These are phyloP conservation scores for Ophiocordyceps polyrhachis-furcata DNA, from an alignment of 2,329 filamentous ascomycete genomes.

Conservation along the genomic window DNA sequence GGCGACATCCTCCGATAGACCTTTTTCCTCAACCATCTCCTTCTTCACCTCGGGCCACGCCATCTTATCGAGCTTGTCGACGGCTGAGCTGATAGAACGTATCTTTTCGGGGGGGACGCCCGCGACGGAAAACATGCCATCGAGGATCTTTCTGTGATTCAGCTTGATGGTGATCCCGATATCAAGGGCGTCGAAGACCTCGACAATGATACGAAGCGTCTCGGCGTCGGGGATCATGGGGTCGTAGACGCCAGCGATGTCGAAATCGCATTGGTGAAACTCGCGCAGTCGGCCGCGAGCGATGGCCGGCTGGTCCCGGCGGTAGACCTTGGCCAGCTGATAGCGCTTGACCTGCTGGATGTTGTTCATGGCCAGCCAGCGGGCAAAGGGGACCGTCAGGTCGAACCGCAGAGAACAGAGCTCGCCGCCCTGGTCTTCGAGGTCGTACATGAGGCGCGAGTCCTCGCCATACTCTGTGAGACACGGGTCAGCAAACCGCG, in stretches of 20 bases:
- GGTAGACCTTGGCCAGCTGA: conserved; percentile 75
- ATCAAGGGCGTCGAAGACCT: conserved; percentile 67
- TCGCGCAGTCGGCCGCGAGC: conserved; percentile 86
- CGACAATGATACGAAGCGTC: conserved; percentile 64
- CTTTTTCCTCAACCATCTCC: conserved; percentile 79
- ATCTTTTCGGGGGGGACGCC: conserved; percentile 79
- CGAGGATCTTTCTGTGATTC: conserved; percentile 87
- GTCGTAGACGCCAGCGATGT: conserved; percentile 78
- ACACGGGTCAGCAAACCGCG: not conserved
- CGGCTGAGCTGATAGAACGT: conserved; percentile 73
- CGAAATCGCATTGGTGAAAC: conserved; percentile 95
- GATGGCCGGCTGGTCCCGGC: conserved; percentile 38
- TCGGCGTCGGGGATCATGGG: conserved; percentile 86
- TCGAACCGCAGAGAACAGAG: conserved; percentile 1
- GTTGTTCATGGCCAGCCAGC: conserved; percentile 53
- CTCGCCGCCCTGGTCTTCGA: conserved; percentile 75
- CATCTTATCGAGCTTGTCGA: conserved; percentile 90
- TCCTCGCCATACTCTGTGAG: conserved; percentile 77
- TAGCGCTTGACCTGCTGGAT: conserved; percentile 80
- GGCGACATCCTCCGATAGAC: conserved; percentile 54
- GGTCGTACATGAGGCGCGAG: conserved; percentile 77
- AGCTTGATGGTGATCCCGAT: conserved; percentile 72
- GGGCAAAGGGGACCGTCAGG: conserved; percentile 1
- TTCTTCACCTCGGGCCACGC: conserved; percentile 79
- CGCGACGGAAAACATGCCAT: conserved; percentile 80